Conservation (phyloP, 495 filamentous ascomycete genomes). For the Filosporella fistucella region DNA sequence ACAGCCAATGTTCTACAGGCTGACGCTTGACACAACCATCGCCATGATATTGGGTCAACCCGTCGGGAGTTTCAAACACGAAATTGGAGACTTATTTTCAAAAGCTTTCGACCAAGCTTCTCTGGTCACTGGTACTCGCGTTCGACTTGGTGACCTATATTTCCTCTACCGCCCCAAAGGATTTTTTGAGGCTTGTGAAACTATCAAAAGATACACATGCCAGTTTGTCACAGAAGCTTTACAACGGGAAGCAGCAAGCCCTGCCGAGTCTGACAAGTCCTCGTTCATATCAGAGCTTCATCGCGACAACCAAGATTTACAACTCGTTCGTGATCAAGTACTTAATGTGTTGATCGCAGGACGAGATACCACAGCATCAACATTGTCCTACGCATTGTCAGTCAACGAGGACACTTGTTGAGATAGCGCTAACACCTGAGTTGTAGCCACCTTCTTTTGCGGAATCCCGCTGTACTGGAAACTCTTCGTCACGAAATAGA, state of each 20-base stretch:
- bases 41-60: conserved; percentile 66
- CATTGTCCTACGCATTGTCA: conserved; percentile 5
- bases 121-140: not conserved
- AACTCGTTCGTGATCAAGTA: conserved; percentile 46
- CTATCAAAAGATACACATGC: conserved; percentile 1
- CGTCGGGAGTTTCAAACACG: conserved; percentile 21
- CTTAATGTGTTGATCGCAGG: conserved; percentile 48
- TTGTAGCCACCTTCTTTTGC: conserved; percentile 11
- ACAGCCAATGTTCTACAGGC: conserved; percentile 54
- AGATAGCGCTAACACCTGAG: not conserved
- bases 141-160: conserved; percentile 10
- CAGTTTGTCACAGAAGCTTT: conserved; percentile 30
- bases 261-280: conserved; percentile 24
- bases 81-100: conserved; percentile 1
- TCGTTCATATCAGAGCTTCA: conserved; percentile 38
- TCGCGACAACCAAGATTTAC: conserved; percentile 30
- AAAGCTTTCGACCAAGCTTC: conserved; percentile 10
- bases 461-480: conserved; percentile 22
- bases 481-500: conserved; percentile 33
- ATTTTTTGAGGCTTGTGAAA: conserved; percentile 9
- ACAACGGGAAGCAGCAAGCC: conserved; percentile 2
- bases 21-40: conserved; percentile 64
- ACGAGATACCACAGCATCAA: conserved; percentile 44
- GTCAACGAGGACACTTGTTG: not conserved
- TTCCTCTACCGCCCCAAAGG: conserved; percentile 6